Base-by-base conservation (phyloP, 345 rosid genomes). In the Melastoma malabathricum region DNA sequence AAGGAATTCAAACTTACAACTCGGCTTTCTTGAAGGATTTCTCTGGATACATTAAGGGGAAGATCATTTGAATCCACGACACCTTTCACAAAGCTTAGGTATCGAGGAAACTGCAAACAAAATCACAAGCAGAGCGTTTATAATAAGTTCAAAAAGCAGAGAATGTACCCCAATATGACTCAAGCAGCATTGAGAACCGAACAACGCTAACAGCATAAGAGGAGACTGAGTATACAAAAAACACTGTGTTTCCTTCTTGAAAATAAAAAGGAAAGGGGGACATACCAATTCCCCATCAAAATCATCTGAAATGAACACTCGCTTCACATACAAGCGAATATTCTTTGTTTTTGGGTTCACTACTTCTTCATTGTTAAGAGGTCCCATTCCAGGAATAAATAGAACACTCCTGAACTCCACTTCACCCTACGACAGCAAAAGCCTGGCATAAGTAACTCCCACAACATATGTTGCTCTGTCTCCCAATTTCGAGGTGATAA, bases 211-310 rank as follows among this genome's bases (percentile, higher is more conserved):
- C 41, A 34, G 41, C 41, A 34, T 34, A 34, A 34, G 41, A 6
- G 41, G 41, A 34, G 41, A 34, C 10, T 34, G 38, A 29, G 38
- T 29, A 29, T 2, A 3, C 41, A 6, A 34, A 34, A 1, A 34
- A 6, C 41, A 34, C 9, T 10, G 12, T 8, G 38, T 4, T 29
- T 29, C 20, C 29, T 29, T 19, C 38, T 12, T 50, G 16, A 0
- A 0, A 43, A 38, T 34, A 10, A 29, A 22, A 41, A 13, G 51
- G 4, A 39, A 16, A 3, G 13, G 34, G 13, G 18, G 23, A 56
- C 86, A 74, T 56, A 92, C 98, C 83, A 92, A 77, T 70, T 92
- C 99, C 63, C 99, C 99, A 71, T 93, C 99, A 71, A 93, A 93
- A 75, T 93, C 99, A 75, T 93, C 97, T 16, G 97, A 93, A 71